These are phyloP conservation scores for Calocybe cyanea DNA, from an alignment of 768 basidiomycete species.

Conservation along the genomic window DNA sequence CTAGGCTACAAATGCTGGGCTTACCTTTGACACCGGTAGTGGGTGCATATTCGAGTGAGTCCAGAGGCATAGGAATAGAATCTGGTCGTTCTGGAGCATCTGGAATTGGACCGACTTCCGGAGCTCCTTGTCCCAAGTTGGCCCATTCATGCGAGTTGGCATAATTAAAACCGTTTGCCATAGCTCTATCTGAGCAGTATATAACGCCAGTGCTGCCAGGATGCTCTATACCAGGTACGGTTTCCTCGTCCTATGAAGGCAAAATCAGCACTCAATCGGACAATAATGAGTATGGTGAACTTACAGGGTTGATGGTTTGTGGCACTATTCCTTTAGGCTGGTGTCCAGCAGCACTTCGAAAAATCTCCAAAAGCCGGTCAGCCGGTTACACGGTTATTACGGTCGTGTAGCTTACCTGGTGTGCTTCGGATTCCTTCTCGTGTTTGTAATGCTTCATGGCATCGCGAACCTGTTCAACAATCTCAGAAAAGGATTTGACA, in stretches of 20 bases:
- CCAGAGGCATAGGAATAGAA: conserved; percentile 60
- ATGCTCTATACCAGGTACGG: conserved; percentile 83
- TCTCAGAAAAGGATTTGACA: conserved; percentile 39
- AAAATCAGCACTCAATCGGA: background rate
- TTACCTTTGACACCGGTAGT: conserved; percentile 86
- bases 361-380: conserved; percentile 49
- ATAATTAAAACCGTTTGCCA: conserved; percentile 90
- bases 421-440: conserved; percentile 86
- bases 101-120: conserved; percentile 84
- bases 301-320: conserved; percentile 66
- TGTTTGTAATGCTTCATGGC: conserved; percentile 64
- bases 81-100: conserved; percentile 64
- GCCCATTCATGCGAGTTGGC: conserved; percentile 78
- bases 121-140: conserved; percentile 89
- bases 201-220: conserved; percentile 64
- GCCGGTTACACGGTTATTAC: background rate
- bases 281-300: conserved; percentile 17
- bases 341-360: conserved; percentile 69
- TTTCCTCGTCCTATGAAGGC: conserved; percentile 71
- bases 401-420: conserved; percentile 51
- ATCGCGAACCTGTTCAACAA: conserved; percentile 62
- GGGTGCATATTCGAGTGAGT: conserved; percentile 86
- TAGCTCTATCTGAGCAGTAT: conserved; percentile 92
- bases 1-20: background rate
- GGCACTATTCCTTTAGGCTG: conserved; percentile 61